Base-by-base conservation (phyloP, 225 moss, liverwort and hornwort species). In the Climacium dendroides region DNA sequence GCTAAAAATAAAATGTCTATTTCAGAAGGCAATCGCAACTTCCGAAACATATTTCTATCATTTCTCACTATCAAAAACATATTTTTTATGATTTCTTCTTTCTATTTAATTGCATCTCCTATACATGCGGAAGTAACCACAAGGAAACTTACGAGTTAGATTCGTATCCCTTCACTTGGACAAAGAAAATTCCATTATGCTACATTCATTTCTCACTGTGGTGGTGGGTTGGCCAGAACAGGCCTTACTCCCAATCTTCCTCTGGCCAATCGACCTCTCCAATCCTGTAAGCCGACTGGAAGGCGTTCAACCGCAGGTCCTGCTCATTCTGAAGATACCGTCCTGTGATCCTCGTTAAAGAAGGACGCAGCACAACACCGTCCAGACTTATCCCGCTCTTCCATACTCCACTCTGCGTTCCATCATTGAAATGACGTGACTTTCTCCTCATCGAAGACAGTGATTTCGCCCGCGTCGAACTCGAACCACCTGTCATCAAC, bases 381-480 rank as follows among this genome's bases (percentile, higher is more conserved):
- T 92, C 90, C 70, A 92, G 64, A 19, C 39, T 39, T 28, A 92
- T 62, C 30, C 88, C 90, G 50, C 59, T 26, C 77, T 90, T 92
- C 90, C 90, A 90, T 1, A 0, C 0, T 43, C 88, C 90, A 58
- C 90, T 90, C n/a, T 85, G 69, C 0, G 24, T 84, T 92, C 92
- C 50, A 81, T 65, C 92, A 92, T 90, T 53, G 77, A 85, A 90
- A 35, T 1, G 39, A 53, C 4, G 87, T 89, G 65, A 57, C 59
- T 59, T 63, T 71, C 41, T 70, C 80, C 71, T 48, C 90, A 11
- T 90, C 88, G 20, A 3, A 67, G 12, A 92, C 86, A 8, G 66
- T 88, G 6, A 92, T 69, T 83, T 88, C 90, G n/a, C 92, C 90
- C 8, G 71, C 92, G 45, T 92, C 92, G 54, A 86, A 92, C 70